Percentiles rank a stretch among this genome's conserved stretches.
Conservation (phyloP, 371 early-diverging fungal species). For the Mortierella sp. region DNA sequence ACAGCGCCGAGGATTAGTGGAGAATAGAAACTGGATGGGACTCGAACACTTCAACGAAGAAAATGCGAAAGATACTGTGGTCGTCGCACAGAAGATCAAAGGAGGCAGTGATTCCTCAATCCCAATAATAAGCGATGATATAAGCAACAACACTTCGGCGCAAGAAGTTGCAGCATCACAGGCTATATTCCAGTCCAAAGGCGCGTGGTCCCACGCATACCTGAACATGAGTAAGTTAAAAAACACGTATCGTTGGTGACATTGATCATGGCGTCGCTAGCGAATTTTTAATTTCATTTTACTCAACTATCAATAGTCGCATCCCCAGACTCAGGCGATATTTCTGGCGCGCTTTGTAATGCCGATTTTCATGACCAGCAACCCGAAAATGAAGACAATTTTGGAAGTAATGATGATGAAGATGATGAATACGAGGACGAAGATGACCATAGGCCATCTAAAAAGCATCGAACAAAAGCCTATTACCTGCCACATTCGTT, state of each 20-base stretch:
- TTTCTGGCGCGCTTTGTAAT: no score
- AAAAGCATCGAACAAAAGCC: neutral
- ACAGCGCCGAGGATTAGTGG: slow-evolving; percentile 22
- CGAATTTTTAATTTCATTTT: no score
- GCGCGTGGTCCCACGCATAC: no score
- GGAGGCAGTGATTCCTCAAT: neutral
- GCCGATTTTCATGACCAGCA: no score
- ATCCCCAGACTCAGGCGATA: no score
- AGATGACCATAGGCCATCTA: neutral
- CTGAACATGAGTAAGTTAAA: no score
- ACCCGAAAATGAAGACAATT: neutral
- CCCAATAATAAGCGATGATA: neutral
- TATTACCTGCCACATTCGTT: slow-evolving; percentile 15
- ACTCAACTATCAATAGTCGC: no score
- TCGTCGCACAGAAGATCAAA: neutral
- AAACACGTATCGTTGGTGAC: no score
- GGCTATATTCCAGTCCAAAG: no score
- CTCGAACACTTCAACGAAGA: neutral
- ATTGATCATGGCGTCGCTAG: no score
- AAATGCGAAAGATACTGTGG: slow-evolving; percentile 2
- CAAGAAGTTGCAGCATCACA: no score
- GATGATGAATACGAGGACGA: neutral
- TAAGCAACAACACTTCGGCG: no score
- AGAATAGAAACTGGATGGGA: slow-evolving; percentile 8
- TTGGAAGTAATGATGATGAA: neutral